Evolutionary conservation across 1,139 yeast species (phyloP).

Genomic region (Suhomyces ambrosiae): DNA sequence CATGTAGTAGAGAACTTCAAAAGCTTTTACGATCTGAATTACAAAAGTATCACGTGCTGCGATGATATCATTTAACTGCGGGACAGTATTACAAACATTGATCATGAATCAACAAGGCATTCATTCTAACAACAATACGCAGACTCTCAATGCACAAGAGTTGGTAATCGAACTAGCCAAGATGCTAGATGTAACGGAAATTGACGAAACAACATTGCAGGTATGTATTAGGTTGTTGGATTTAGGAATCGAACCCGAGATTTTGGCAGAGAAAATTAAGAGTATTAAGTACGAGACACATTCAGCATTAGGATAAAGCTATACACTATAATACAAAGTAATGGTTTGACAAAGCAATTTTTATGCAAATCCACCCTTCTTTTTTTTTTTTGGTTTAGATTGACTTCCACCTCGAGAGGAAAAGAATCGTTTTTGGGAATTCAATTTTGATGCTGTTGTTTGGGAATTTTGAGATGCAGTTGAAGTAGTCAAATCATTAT

Average conservation of each 20-base stretch:
- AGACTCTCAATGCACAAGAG: conserved; percentile 16
- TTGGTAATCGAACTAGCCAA: conserved; percentile 31
- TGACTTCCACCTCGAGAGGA: conserved; percentile 15
- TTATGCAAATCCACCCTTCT: conserved; percentile 36
- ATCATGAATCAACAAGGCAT: conserved; percentile 1
- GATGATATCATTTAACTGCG: no score
- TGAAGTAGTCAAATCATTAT: not conserved
- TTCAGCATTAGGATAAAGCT: conserved; percentile 15
- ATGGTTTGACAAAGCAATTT: no score
- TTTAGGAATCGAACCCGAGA: conserved; percentile 40
- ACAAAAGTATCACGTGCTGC: not conserved
- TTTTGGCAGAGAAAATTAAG: conserved; percentile 30
- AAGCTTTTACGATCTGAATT: not conserved
- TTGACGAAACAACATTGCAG: conserved; percentile 35
- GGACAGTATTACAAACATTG: not conserved
- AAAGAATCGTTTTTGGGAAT: conserved; percentile 13
- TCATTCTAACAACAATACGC: not conserved
- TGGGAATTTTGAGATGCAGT: conserved; percentile 4
- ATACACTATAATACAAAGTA: not conserved
- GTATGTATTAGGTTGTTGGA: conserved; percentile 41
- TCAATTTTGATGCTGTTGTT: conserved; percentile 1
- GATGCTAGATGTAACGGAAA: conserved; percentile 26
- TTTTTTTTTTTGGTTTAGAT: conserved; percentile 26
- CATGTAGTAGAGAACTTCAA: no score
- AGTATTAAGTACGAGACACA: conserved; percentile 32